phyloP scores from a whole-genome alignment of 257 asterid species.

The Linderniella brevidens region DNA sequence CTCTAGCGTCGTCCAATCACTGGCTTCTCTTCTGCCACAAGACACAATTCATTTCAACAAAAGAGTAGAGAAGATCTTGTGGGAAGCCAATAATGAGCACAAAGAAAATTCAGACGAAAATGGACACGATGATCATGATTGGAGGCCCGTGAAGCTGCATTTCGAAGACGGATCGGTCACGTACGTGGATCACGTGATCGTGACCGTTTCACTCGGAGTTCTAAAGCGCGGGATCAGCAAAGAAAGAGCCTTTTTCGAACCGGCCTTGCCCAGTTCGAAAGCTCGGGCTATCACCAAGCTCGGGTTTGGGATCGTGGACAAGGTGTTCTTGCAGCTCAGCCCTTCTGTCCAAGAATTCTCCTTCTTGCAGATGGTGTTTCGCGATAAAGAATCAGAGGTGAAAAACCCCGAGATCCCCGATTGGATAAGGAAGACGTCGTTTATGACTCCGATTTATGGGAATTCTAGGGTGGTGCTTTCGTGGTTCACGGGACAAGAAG shows the following conservation, averaged over 20 bases:
- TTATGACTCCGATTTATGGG: slow-evolving; percentile 27
- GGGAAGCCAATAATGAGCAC: slow-evolving; percentile 20
- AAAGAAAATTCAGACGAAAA: not conserved
- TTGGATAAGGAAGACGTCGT: slow-evolving; percentile 36
- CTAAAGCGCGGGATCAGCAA: slow-evolving; percentile 35
- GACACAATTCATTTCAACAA: slow-evolving; percentile 47
- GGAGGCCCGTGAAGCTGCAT: slow-evolving; percentile 48
- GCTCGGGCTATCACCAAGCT: slow-evolving; percentile 47
- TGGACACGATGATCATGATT: too few species aligned
- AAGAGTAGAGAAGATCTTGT: slow-evolving; percentile 37
- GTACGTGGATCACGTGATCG: slow-evolving; percentile 57
- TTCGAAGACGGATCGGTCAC: slow-evolving; percentile 43
- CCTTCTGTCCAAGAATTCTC: slow-evolving; percentile 27
- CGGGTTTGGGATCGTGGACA: slow-evolving; percentile 74
- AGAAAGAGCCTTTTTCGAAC: slow-evolving; percentile 33
- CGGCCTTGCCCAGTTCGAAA: slow-evolving; percentile 53
- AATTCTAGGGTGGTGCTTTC: slow-evolving; percentile 26
- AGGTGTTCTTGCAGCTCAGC: slow-evolving; percentile 40
- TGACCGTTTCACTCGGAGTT: slow-evolving; percentile 76
- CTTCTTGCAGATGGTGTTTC: slow-evolving; percentile 52
- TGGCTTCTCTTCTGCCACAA: slow-evolving; percentile 58
- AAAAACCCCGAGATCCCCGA: not conserved
- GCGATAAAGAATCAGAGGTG: slow-evolving; percentile 14
- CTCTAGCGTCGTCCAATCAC: slow-evolving; percentile 29
- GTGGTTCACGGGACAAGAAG: slow-evolving; percentile 61